Evolutionary conservation across 495 filamentous ascomycete genomes (phyloP), one percentile per base, ranked within the genome.

Genomic region (Xylaria nigripes): DNA sequence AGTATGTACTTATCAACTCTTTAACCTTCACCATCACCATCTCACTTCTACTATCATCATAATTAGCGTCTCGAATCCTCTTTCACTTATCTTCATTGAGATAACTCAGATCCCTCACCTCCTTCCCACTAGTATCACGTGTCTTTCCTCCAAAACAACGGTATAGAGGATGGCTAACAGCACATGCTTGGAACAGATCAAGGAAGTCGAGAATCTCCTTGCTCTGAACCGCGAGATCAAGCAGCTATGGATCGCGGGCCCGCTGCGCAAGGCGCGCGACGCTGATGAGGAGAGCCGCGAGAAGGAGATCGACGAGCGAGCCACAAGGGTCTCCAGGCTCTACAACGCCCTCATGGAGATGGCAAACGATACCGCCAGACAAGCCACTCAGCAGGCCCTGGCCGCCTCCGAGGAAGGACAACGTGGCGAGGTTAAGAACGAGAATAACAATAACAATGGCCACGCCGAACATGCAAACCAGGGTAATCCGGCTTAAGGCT

Each of bases 221-320:
- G 38, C 60, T 3, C 56, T 76, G 2, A 76, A 61, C 30, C 68
- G 72, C 42, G 65, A 68, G 51, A 61, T 76, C 25, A 69, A 72
- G 49, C 64, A 68, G 21, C 65, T 76, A 1, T 76, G 73, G 73
- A 65, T 75, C 27, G 55, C 67, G 23, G 73, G 73, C 3, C 66
- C 71, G 0, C 62, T 75, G 8, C 65, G 59, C 43, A 61, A 61
- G 46, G 64, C 67, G 0, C 68, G 67, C 19, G 66, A 70, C 19
- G 66, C 64, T 45, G 59, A 55, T 4, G 61, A 58, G 32, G 32
- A 36, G 53, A 32, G 9, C 13, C 65, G 60, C 21, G 66, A 70
- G 53, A 46, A 57, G 44, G 55, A 42, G 23, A 54, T 74, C 24
- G 58, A 59, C 45, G 50, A 48, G 45, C 38, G 42, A 4, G 45